A percentile compares a stretch with the other conserved stretches of the same genome.
phyloP scores from a whole-genome alignment of 2,329 filamentous ascomycete species.

The Escovopsis weberi region DNA sequence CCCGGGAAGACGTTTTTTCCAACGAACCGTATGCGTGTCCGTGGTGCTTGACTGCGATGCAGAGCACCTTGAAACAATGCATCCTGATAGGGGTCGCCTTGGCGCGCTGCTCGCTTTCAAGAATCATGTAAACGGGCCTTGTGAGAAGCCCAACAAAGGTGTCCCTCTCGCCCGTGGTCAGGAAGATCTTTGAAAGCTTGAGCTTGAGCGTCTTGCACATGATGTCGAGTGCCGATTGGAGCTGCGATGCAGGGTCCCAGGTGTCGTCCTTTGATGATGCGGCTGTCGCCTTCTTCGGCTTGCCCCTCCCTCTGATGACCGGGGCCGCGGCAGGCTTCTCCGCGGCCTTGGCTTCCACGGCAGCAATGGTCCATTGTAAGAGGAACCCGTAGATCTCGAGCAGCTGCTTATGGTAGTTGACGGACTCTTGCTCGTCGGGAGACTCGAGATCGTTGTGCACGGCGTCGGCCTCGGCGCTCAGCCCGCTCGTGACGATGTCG shows the following conservation, averaged over 20 bases:
- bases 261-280: slow-evolving; percentile 52
- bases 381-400: slow-evolving; percentile 91
- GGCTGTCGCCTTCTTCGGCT: slow-evolving; percentile 54
- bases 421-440: slow-evolving; percentile 71
- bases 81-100: slow-evolving; percentile 84
- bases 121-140: slow-evolving; percentile 78
- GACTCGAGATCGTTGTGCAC: slow-evolving; percentile 76
- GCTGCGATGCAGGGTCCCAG: slow-evolving; percentile 82
- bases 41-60: slow-evolving; percentile 93
- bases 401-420: slow-evolving; percentile 77
- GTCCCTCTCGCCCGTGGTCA: slow-evolving; percentile 92
- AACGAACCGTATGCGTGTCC: slow-evolving; percentile 80
- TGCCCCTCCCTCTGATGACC: slow-evolving; percentile 56
- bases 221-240: slow-evolving; percentile 76
- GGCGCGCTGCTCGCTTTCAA: slow-evolving; percentile 86
- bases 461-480: slow-evolving; percentile 73
- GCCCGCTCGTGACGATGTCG: slow-evolving; percentile 73
- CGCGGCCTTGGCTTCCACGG: slow-evolving; percentile 84
- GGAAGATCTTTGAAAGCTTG: slow-evolving; percentile 82
- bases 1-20: too few species aligned
- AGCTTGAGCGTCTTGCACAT: slow-evolving; percentile 95
- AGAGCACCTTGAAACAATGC: slow-evolving; percentile 94
- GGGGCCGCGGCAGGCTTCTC: slow-evolving; percentile 66
- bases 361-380: slow-evolving; percentile 86
- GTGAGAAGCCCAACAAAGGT: slow-evolving; percentile 90